Conservation (phyloP, 73 alveolate species). For the Paraurostyla sp. region DNA sequence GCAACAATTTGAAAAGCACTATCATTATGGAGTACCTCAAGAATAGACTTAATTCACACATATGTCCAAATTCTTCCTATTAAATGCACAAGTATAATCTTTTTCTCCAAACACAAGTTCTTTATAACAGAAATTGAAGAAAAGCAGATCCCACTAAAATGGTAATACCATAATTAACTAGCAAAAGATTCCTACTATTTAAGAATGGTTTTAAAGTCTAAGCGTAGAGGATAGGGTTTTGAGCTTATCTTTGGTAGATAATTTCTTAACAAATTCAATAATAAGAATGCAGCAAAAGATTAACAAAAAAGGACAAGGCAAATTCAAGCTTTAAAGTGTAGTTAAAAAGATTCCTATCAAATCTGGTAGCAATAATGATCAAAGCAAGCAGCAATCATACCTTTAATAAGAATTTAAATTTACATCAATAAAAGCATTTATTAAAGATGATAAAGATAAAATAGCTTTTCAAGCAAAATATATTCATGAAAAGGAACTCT, state of each 20-base stretch:
- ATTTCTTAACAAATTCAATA: not conserved
- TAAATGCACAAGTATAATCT: not conserved
- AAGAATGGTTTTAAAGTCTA: slow-evolving; percentile 34
- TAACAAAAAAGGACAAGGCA: slow-evolving; percentile 18
- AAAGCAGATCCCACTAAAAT: not conserved
- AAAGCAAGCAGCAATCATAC: not conserved
- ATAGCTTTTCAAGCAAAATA: not conserved
- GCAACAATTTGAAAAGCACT: too few species aligned
- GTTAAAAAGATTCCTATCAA: not conserved
- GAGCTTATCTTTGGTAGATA: not conserved
- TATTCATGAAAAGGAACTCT: slow-evolving; percentile 23
- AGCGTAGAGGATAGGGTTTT: slow-evolving; percentile 1
- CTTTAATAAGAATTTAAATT: slow-evolving; percentile 1
- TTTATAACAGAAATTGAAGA: not conserved
- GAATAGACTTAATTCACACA: not conserved
- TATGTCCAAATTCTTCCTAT: not conserved
- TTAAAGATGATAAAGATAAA: slow-evolving; percentile 18
- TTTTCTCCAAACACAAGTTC: not conserved
- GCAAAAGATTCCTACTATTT: not conserved
- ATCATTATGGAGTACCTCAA: not conserved
- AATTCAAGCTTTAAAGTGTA: not conserved
- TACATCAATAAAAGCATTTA: not conserved
- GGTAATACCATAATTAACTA: not conserved
- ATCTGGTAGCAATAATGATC: not conserved
- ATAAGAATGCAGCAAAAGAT: slow-evolving; percentile 31